These are phyloP conservation scores for Tolypocladium guangdongense DNA, from an alignment of 2,329 filamentous ascomycete genomes.

Conservation along the genomic window DNA sequence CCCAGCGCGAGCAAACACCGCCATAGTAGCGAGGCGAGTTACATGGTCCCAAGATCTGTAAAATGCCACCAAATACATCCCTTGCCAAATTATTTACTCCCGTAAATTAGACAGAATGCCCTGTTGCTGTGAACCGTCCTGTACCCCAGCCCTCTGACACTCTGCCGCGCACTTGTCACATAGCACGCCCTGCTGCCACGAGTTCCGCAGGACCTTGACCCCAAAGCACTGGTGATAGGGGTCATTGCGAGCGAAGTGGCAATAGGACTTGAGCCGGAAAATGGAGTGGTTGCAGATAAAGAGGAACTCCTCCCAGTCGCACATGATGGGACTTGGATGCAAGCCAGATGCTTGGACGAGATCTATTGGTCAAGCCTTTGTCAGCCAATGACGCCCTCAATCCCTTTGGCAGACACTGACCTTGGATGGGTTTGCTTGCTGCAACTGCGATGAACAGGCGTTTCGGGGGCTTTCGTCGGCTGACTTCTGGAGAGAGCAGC, in stretches of 20 bases:
- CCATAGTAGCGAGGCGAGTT: not conserved
- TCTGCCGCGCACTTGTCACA: slow-evolving; percentile 36
- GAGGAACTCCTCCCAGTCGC: slow-evolving; percentile 58
- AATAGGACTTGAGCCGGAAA: slow-evolving; percentile 54
- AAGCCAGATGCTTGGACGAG: not conserved
- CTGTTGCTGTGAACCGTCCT: not conserved
- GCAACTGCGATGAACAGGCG: not conserved
- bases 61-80: not conserved
- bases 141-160: not conserved
- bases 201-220: slow-evolving; percentile 53
- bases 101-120: not conserved
- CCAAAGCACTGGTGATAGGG: slow-evolving; percentile 57
- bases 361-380: not conserved
- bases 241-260: slow-evolving; percentile 66
- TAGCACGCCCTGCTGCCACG: slow-evolving; percentile 42
- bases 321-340: slow-evolving; percentile 39
- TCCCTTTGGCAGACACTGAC: not conserved
- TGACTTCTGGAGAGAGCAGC: not conserved
- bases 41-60: too few species aligned
- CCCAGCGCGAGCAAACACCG: not conserved
- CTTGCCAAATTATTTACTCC: not conserved
- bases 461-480: not conserved
- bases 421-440: not conserved
- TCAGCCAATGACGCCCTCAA: not conserved
- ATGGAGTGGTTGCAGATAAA: slow-evolving; percentile 54